A percentile compares a stretch with the other conserved stretches of the same genome.
Evolutionary conservation across 1,284 basidiomycete species (phyloP).

Genomic region (Microbotryum lychnidis-dioicae): DNA sequence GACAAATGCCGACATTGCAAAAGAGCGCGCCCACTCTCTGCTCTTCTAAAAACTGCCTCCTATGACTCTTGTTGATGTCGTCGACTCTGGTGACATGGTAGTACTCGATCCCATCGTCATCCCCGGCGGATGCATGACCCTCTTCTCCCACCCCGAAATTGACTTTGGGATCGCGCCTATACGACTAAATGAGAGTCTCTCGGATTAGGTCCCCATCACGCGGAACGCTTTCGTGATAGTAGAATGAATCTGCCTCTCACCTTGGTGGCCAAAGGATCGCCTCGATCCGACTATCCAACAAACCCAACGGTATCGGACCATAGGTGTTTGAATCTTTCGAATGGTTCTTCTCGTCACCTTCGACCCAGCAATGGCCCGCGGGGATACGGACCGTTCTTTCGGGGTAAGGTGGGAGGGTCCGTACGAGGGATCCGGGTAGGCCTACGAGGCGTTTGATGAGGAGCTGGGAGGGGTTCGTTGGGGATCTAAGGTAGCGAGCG

Average conservation of each 20-base stretch:
- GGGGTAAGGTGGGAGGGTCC: conserved; percentile 40
- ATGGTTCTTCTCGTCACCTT: conserved; percentile 47
- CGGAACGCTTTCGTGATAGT: no score
- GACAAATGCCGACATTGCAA: no score
- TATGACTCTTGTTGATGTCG: no score
- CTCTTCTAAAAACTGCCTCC: no score
- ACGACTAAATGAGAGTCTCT: no score
- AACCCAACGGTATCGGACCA: conserved; percentile 47
- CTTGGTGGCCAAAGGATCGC: conserved; percentile 44
- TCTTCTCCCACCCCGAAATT: no score
- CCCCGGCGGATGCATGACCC: no score
- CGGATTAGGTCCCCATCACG: no score
- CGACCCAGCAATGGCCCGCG: conserved; percentile 47
- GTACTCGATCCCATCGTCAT: no score
- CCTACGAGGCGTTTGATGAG: conserved; percentile 50
- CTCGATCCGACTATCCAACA: conserved; percentile 43
- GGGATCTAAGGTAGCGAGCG: conserved; percentile 38
- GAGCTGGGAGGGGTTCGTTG: conserved; percentile 44
- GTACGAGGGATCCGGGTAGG: conserved; percentile 47
- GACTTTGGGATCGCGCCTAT: no score
- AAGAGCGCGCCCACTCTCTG: no score
- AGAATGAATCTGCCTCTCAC: conserved; percentile 1
- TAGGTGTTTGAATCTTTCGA: conserved; percentile 46
- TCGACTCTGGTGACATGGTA: no score
- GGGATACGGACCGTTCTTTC: conserved; percentile 40